A percentile compares a stretch with the other conserved stretches of the same genome.
phyloP scores from a whole-genome alignment of 139 green algal species.

The Tetraselmis striata region DNA sequence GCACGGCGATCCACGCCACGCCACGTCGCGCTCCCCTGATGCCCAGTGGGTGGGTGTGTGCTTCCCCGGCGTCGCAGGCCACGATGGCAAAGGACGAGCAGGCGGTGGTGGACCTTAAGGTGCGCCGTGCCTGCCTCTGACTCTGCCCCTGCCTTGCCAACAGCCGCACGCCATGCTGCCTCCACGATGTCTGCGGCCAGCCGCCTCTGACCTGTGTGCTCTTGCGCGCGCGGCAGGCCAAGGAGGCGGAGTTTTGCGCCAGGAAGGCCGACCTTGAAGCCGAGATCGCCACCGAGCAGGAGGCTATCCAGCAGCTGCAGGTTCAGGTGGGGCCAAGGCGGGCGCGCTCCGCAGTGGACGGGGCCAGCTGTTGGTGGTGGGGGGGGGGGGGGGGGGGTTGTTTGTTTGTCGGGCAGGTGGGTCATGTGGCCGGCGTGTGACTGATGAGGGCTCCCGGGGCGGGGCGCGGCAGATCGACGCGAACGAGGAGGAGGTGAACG shows the following conservation, averaged over 20 bases:
- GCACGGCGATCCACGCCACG: too few species aligned
- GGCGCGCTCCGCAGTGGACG: not conserved
- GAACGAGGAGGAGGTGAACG: not conserved
- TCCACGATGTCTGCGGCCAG: too few species aligned
- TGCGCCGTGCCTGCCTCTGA: not conserved
- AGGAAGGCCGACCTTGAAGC: not conserved
- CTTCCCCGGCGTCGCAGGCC: too few species aligned
- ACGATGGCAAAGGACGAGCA: not conserved
- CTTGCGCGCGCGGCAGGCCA: not conserved
- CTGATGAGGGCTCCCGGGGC: not conserved
- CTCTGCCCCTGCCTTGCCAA: not conserved
- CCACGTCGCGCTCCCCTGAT: too few species aligned
- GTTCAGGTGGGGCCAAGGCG: too few species aligned
- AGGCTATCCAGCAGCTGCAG: not conserved
- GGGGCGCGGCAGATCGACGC: not conserved
- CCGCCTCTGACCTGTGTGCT: too few species aligned
- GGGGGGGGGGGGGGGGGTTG: not conserved
- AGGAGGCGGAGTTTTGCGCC: not conserved
- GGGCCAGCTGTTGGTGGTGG: too few species aligned
- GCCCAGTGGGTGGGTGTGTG: too few species aligned
- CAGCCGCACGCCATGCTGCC: too few species aligned
- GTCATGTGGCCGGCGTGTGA: not conserved
- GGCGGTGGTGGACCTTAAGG: not conserved
- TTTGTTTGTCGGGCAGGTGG: not conserved
- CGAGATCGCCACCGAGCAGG: not conserved